These are phyloP conservation scores for Cercophora scortea DNA, from an alignment of 495 filamentous ascomycete genomes.

Conservation along the genomic window DNA sequence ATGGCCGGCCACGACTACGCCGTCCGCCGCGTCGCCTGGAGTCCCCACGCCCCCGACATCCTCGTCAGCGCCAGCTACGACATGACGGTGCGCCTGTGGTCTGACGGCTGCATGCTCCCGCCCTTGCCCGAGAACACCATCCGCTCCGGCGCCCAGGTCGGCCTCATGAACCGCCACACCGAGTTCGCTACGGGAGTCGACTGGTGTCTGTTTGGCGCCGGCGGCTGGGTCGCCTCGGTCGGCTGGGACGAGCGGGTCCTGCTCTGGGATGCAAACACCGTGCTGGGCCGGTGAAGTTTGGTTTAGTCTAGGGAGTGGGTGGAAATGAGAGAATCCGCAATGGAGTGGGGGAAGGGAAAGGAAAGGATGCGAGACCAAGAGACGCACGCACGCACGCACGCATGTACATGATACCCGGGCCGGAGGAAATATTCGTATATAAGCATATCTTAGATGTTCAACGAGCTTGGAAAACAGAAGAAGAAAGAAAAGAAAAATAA, in stretches of 20 bases:
- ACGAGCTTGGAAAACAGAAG: too few relatives aligned
- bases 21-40: slow-evolving; percentile 77
- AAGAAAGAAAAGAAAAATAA: too few relatives aligned
- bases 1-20: slow-evolving; percentile 87
- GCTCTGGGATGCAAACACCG: slow-evolving; percentile 74
- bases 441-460: too few relatives aligned
- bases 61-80: slow-evolving; percentile 88
- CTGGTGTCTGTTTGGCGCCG: slow-evolving; percentile 92
- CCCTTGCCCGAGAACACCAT: slow-evolving; percentile 15
- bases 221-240: slow-evolving; percentile 89
- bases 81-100: slow-evolving; percentile 95
- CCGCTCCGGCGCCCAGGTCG: slow-evolving; percentile 60
- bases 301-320: not conserved
- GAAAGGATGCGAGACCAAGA: too few relatives aligned
- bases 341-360: too few relatives aligned
- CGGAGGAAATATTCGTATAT: too few relatives aligned
- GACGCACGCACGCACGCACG: too few relatives aligned
- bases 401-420: too few relatives aligned
- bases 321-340: too few relatives aligned
- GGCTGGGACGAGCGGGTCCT: slow-evolving; percentile 90
- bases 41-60: slow-evolving; percentile 79
- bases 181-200: slow-evolving; percentile 97
- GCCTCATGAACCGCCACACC: slow-evolving; percentile 82
- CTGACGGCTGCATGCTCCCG: slow-evolving; percentile 57
- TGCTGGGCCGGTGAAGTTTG: slow-evolving; percentile 10